Base-by-base conservation (phyloP, 169 alveolate species). In the Plasmodium inui region DNA sequence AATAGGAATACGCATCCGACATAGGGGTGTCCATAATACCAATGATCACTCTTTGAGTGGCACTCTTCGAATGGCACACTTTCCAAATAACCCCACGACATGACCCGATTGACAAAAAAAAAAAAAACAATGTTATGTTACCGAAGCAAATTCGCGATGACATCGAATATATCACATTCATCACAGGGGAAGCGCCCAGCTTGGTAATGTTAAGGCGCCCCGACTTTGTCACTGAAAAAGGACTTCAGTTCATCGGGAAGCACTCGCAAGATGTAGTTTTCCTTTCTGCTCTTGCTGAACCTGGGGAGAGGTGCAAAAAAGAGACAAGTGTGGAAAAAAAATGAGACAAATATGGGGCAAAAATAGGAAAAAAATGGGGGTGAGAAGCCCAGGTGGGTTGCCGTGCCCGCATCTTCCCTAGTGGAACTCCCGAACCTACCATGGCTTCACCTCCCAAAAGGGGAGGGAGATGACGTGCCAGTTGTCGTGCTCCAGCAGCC, bases 371-470 rank as follows among this genome's bases (percentile, higher is more conserved):
- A 6, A 61, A 1, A 61, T 26, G 17, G 28, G 30, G 76, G 76
- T 61, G 76, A 67, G 0, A 67, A 50, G 0, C 2, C n/a, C 57
- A 46, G 57, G n/a, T 0, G 6, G 57, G n/a, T 12, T 12, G 57
- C 7, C 12, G 57, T 10, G 57, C n/a, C 55, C n/a, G 57, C 57
- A 10, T 46, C n/a, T 46, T 12, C 61, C 61, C 22, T 50, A 14
- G 61, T 12, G 61, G 22, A 8, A 50, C 61, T 50, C 61, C 61
- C 26, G 3, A 12, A 50, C 61, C 57, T 89, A 89, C 94, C 94
- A 89, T 89, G 94, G 94, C 61, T 89, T 89, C 26, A 89, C 53
- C 79, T 89, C 94, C 94, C 94, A 89, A 79, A 89, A 89, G 82
- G 94, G 94, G 72, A 89, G 73, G 1, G 94, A 89, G 72, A 89